Conservation (phyloP, 192 early-diverging fungal genomes). For the Rhizophagus sp. region DNA sequence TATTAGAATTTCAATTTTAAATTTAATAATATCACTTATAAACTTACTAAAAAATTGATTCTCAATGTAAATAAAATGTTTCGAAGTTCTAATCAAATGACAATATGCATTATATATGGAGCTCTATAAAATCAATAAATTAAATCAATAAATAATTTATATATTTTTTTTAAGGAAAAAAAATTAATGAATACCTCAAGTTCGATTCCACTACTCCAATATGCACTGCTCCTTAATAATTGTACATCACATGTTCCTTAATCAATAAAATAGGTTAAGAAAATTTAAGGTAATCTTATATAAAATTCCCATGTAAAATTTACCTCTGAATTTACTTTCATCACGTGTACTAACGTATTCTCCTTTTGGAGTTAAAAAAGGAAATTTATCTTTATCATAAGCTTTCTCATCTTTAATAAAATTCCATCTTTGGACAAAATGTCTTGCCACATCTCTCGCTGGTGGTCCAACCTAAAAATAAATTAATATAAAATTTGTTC, state of each 20-base stretch:
- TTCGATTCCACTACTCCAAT: conserved; percentile 66
- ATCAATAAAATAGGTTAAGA: background rate
- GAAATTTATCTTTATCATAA: conserved; percentile 54
- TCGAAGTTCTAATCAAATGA: conserved; percentile 64
- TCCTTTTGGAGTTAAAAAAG: conserved; percentile 69
- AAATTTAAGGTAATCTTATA: background rate
- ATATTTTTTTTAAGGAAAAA: background rate
- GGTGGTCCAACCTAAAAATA: conserved; percentile 63
- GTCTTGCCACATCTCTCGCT: conserved; percentile 77
- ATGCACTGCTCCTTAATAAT: conserved; percentile 63
- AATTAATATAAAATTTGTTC: too few species aligned
- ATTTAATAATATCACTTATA: background rate
- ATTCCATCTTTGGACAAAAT: conserved; percentile 89
- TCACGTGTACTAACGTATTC: conserved; percentile 60
- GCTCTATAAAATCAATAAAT: conserved; percentile 35
- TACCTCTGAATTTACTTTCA: conserved; percentile 50
- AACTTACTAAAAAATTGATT: conserved; percentile 86
- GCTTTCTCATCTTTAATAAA: conserved; percentile 77
- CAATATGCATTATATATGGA: conserved; percentile 83
- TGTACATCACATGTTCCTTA: conserved; percentile 60
- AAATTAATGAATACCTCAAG: conserved; percentile 46
- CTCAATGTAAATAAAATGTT: conserved; percentile 89
- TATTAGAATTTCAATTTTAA: background rate
- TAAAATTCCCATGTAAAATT: background rate
- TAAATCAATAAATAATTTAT: background rate